These are phyloP conservation scores for Boletus tomentosulus DNA, from an alignment of 768 basidiomycete genomes.

Conservation along the genomic window DNA sequence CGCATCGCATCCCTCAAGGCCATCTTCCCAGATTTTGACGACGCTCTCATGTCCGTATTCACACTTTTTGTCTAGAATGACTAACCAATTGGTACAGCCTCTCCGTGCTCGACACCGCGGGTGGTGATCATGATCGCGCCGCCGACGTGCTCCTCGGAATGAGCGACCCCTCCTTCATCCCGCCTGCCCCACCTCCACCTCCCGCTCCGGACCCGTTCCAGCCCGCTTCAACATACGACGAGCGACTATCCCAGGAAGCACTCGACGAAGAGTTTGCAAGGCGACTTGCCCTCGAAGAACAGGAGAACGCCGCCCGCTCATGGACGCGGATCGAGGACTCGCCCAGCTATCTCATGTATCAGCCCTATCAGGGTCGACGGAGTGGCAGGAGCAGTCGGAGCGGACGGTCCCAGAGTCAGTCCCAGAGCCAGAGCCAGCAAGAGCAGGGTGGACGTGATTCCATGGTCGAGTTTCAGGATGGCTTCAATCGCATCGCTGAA, in stretches of 20 bases:
- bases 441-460: constrained; percentile 41
- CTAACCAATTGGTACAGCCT: constrained; percentile 36
- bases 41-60: constrained; percentile 55
- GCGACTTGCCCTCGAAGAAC: constrained; percentile 61
- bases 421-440: constrained; percentile 3
- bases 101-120: constrained; percentile 69
- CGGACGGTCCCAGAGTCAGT: background rate
- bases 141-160: constrained; percentile 77
- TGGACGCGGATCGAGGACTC: constrained; percentile 13
- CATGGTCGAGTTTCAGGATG: constrained; percentile 67
- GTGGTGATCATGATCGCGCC: constrained; percentile 69
- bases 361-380: constrained; percentile 24
- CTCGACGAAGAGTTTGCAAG: constrained; percentile 80
- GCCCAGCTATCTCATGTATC: constrained; percentile 12
- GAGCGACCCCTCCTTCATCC: constrained; percentile 75
- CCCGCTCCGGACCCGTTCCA: constrained; percentile 1
- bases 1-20: constrained; percentile 51
- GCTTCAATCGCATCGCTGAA: constrained; percentile 73
- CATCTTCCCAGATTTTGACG: constrained; percentile 82
- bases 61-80: background rate
- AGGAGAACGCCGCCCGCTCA: constrained; percentile 26
- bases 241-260: constrained; percentile 50
- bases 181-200: constrained; percentile 22
- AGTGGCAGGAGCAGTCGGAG: background rate
- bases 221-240: constrained; percentile 24